Percentiles rank a stretch among this genome's conserved stretches.
These are phyloP conservation scores for Serpula lacrymans DNA, from an alignment of 768 basidiomycete genomes.

Conservation along the genomic window DNA sequence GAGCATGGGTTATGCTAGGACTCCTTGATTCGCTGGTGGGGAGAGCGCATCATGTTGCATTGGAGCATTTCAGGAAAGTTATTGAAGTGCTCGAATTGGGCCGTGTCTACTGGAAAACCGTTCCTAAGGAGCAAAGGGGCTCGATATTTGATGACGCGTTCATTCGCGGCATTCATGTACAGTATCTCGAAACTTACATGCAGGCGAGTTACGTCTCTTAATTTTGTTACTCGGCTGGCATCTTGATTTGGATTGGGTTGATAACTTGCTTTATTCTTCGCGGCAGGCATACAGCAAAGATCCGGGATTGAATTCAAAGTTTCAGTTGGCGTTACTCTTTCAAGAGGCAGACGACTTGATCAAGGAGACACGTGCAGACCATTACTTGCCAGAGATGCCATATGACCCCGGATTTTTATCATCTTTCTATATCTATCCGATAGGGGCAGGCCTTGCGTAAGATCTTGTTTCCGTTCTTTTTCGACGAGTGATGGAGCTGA, in stretches of 20 bases:
- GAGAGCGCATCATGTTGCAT: slow-evolving; percentile 1
- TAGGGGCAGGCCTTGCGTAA: slow-evolving; percentile 12
- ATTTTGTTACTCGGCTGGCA: too few relatives aligned
- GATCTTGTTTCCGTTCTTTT: not conserved
- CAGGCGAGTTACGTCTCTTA: too few relatives aligned
- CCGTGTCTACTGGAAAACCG: slow-evolving; percentile 10
- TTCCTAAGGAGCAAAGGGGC: slow-evolving; percentile 12
- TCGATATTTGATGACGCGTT: slow-evolving; percentile 17
- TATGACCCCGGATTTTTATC: slow-evolving; percentile 13
- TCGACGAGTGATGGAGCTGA: too few relatives aligned
- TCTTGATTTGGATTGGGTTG: too few relatives aligned
- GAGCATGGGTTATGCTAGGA: slow-evolving; percentile 18
- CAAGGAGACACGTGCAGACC: slow-evolving; percentile 2
- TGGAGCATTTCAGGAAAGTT: slow-evolving; percentile 9
- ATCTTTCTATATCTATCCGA: slow-evolving; percentile 14
- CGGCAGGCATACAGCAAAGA: slow-evolving; percentile 1
- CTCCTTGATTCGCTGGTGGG: slow-evolving; percentile 7
- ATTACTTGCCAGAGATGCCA: not conserved
- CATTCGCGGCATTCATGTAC: slow-evolving; percentile 11
- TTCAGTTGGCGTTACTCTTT: slow-evolving; percentile 9
- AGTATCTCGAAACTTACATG: slow-evolving; percentile 9
- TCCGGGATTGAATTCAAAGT: slow-evolving; percentile 6
- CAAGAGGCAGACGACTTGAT: slow-evolving; percentile 17
- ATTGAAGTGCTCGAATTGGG: slow-evolving; percentile 16
- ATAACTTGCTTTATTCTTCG: too few relatives aligned